Base-by-base conservation (phyloP, 2,329 filamentous ascomycete species). In the Colletotrichum eleusines region DNA sequence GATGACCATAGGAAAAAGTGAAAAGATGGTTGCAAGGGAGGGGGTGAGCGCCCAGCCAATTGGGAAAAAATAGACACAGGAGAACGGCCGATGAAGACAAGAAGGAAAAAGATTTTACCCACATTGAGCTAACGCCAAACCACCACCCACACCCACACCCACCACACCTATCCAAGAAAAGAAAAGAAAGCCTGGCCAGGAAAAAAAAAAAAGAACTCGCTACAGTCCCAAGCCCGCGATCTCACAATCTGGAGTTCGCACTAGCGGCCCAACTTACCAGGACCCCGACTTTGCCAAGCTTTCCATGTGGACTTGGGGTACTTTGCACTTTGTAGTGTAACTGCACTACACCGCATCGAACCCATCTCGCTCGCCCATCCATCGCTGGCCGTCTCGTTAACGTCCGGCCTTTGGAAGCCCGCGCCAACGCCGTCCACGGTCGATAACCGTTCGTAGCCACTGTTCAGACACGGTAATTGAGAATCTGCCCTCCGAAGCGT, bases 231-330 rank as follows among this genome's bases (percentile, higher is more conserved):
- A 54, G 48, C 42, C 50, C 48, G 48, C 67, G 63, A 61, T 66
- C 63, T 70, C 55, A 61, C 55, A 70, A 70, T 61, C 55, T 66
- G 57, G 55, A 70, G 63, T 70, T 70, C 48, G 50, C 57, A 44
- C 63, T 70, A 70, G 55, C 67, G 57, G 67, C 67, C 63, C 67
- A 70, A 70, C 54, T 50, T 57, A 61, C 67, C 26, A 70, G 55
- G 63, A 66, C 63, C 67, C 55, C 63, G 11, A 66, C 55, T 42
- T 51, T 70, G 67, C 67, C 67, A 70, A 70, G 63, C 67, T 57
- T 70, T 50, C 48, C 48, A 50, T 40, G 48, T 38, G 60, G 60
- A 35, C 44, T 26, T 53, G 31, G 59, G 40, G n/a, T 62, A 62
- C 44, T 23, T 62, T 48, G 66, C 35, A 42, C 44, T 35, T 62